Conservation (phyloP, 495 filamentous ascomycete genomes). For the Penicillium lagena region DNA sequence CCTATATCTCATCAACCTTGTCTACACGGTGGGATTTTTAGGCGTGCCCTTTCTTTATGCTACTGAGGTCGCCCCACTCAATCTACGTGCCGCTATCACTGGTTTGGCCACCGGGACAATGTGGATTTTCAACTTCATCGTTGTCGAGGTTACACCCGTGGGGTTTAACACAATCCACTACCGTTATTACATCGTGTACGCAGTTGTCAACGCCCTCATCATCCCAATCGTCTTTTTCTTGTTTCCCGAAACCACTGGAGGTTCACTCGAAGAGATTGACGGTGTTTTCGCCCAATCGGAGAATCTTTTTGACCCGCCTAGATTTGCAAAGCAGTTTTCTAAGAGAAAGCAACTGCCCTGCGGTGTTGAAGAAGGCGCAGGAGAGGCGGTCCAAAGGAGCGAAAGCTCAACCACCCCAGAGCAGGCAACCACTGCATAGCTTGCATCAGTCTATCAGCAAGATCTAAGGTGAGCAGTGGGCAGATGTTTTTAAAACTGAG, state of each 20-base stretch:
- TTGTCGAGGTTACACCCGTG: conserved; percentile 51
- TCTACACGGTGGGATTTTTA: conserved; percentile 51
- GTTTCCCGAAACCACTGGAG: conserved; percentile 49
- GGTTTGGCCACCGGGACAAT: conserved; percentile 44
- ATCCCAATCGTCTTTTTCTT: conserved; percentile 52
- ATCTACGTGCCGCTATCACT: conserved; percentile 43
- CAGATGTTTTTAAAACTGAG: too few species aligned
- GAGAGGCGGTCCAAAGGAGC: too few species aligned
- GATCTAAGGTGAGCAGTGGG: too few species aligned
- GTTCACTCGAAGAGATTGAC: conserved; percentile 15
- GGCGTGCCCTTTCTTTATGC: conserved; percentile 51
- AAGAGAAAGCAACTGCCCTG: too few species aligned
- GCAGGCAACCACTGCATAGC: too few species aligned
- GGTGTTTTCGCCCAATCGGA: too few species aligned
- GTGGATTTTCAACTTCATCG: conserved; percentile 40
- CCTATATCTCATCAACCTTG: conserved; percentile 50
- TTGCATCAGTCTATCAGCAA: too few species aligned
- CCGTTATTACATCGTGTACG: conserved; percentile 53
- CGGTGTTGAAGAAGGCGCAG: too few species aligned
- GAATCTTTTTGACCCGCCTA: too few species aligned
- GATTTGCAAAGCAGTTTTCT: too few species aligned
- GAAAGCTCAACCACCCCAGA: too few species aligned
- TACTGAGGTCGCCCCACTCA: conserved; percentile 45
- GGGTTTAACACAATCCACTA: conserved; percentile 44
- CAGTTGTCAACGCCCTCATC: conserved; percentile 18